A percentile compares a stretch with the other conserved stretches of the same genome.
Evolutionary conservation across 2,329 filamentous ascomycete species (phyloP).

Genomic region (Mollisiaceae sp.): DNA sequence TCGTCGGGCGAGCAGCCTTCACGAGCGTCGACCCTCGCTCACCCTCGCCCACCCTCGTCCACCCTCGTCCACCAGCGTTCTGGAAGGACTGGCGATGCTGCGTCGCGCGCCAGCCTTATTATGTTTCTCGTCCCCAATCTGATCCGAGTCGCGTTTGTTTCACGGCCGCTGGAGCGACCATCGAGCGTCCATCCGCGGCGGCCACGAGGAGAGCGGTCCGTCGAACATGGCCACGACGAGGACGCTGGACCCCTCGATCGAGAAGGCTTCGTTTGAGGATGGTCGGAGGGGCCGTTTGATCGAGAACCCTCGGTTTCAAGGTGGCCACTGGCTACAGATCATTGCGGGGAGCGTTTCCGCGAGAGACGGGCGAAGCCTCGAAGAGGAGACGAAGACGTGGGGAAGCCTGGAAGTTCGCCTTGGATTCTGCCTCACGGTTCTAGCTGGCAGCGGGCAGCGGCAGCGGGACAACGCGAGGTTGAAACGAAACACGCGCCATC

Average conservation of each 20-base stretch:
- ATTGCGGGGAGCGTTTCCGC: neutral
- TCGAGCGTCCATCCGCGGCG: neutral
- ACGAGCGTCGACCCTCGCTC: too few species aligned
- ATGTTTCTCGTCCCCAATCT: neutral
- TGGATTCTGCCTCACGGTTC: neutral
- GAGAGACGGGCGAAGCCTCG: neutral
- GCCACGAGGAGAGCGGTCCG: neutral
- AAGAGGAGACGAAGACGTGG: neutral
- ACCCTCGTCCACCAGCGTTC: too few species aligned
- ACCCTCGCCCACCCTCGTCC: too few species aligned
- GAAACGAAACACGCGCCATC: conserved; percentile 10
- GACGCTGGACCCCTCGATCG: neutral
- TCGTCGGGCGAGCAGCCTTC: conserved; percentile 6
- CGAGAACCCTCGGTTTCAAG: conserved; percentile 1
- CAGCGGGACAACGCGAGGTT: neutral
- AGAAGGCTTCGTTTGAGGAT: neutral
- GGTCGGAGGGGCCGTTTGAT: conserved; percentile 1
- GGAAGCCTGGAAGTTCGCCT: neutral
- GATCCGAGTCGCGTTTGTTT: conserved; percentile 8
- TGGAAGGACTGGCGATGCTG: neutral
- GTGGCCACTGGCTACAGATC: neutral
- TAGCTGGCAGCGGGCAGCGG: neutral
- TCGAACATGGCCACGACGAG: conserved; percentile 1
- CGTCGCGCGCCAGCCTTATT: neutral
- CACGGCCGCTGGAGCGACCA: neutral